Base-by-base conservation (phyloP, 2,329 filamentous ascomycete genomes). In the Escovopsis sp. region DNA sequence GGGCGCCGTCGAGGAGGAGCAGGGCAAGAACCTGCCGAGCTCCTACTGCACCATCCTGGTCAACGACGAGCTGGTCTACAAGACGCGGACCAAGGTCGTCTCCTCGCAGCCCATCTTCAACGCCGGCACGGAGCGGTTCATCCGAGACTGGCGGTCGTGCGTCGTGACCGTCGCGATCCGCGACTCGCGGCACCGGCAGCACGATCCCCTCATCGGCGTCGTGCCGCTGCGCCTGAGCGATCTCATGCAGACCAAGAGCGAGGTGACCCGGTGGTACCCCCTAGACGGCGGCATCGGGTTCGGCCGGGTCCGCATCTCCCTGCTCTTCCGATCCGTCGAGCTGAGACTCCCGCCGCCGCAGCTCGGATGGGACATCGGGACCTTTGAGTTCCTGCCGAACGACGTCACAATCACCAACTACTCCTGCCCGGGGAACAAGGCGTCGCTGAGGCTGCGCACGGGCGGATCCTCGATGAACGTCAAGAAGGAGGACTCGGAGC, bases 71-170 rank as follows among this genome's bases (percentile, higher is more conserved):
- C 63, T 94, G 50, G 74, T 87, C 14, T 96, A 95, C 67, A 87
- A 89, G 55, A 96, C 89, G n/a, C 77, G 91, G 54, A 77, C 85
- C 31, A 96, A 98, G 67, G 88, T 88, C 4, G 83, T 94, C 7
- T 93, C 84, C 31, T 93, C 85, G 40, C 88, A 93, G 58, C 91
- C 91, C 2, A 95, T 96, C 48, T 96, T 94, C 71, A 95, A 96
- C 52, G 88, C 91, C 3, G 89, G 89, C 45, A 95, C 88, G 0
- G 91, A 98, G 56, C 76, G 82, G 11, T 96, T 96, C 52, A 67
- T 96, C 27, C 81, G 89, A 16, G 89, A 98, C 56, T 98, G 91
- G 91, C 74, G 86, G 48, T 91, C 84, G 14, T 73, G 76, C 37
- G 83, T 95, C 43, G 72, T 94, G 41, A 95, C 88, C 0, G 71